A percentile compares a stretch with the other conserved stretches of the same genome.
Conservation (phyloP, 2,329 filamentous ascomycete species). For the Colletotrichum navitas region DNA sequence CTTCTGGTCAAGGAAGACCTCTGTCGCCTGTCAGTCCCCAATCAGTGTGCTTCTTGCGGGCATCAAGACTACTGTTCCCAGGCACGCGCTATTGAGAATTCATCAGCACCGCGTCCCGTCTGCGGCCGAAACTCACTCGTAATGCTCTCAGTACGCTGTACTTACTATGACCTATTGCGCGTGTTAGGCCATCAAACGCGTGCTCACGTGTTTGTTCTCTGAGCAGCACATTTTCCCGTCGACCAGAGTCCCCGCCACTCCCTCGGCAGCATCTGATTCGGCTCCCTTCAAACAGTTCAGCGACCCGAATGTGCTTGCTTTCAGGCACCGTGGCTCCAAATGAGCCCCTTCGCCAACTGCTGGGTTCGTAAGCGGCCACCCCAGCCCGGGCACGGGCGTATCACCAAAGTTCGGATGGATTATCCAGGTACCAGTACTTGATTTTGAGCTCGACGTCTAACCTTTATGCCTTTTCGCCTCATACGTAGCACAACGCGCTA, state of each 20-base stretch:
- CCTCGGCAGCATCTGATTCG: constrained; percentile 12
- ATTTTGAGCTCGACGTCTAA: constrained; percentile 6
- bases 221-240: not conserved
- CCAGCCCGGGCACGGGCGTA: constrained; percentile 2
- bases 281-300: not conserved
- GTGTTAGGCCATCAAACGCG: not conserved
- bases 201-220: constrained; percentile 13
- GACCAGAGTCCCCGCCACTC: not conserved
- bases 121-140: not conserved
- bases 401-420: constrained; percentile 28
- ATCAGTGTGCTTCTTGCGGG: not conserved
- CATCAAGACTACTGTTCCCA: not conserved
- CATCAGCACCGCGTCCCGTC: too few species aligned
- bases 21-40: not conserved
- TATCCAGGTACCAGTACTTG: constrained; percentile 20
- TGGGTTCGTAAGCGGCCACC: not conserved
- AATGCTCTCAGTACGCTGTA: not conserved
- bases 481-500: constrained; percentile 11
- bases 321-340: not conserved
- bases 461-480: constrained; percentile 25
- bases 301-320: not conserved
- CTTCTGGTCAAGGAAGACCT: not conserved
- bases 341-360: not conserved
- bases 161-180: not conserved
- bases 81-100: not conserved